Percentiles rank a stretch among this genome's conserved stretches.
phyloP scores from a whole-genome alignment of 768 basidiomycete genomes.

The Agrocybe pediades region DNA sequence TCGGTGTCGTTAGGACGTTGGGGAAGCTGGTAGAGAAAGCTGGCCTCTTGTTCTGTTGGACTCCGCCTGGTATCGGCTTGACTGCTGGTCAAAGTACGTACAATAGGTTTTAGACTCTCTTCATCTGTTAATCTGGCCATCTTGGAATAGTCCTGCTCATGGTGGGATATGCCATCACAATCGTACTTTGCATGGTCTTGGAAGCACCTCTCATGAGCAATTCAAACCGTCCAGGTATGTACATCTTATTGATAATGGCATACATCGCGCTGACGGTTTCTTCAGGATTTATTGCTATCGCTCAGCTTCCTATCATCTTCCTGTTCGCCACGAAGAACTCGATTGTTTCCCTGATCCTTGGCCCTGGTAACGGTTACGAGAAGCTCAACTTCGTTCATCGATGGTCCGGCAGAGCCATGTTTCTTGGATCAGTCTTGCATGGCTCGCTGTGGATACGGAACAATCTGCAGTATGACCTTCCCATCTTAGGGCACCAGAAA shows the following conservation, averaged over 20 bases:
- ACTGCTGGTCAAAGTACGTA: slow-evolving; percentile 20
- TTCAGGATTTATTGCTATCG: slow-evolving; percentile 53
- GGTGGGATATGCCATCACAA: slow-evolving; percentile 50
- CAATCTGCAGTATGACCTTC: slow-evolving; percentile 55
- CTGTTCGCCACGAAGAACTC: slow-evolving; percentile 71
- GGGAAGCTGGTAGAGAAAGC: slow-evolving; percentile 7
- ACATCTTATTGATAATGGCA: background rate
- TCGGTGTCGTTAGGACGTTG: background rate
- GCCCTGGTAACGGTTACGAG: slow-evolving; percentile 67
- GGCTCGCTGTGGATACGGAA: slow-evolving; percentile 77
- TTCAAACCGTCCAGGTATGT: slow-evolving; percentile 62
- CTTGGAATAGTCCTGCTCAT: slow-evolving; percentile 31
- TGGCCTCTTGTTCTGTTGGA: slow-evolving; percentile 18
- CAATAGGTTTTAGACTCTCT: slow-evolving; percentile 23
- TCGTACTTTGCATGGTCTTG: slow-evolving; percentile 22
- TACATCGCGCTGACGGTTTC: background rate
- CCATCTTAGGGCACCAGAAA: slow-evolving; percentile 71
- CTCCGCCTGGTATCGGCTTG: slow-evolving; percentile 21
- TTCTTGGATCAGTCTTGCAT: slow-evolving; percentile 55
- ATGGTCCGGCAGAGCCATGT: slow-evolving; percentile 59
- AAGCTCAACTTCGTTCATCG: slow-evolving; percentile 78
- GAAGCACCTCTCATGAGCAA: slow-evolving; percentile 11
- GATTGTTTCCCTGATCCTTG: slow-evolving; percentile 55
- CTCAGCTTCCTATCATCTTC: slow-evolving; percentile 64
- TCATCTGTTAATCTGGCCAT: background rate